Base-by-base conservation (phyloP, 1,284 basidiomycete genomes). In the Boletus smithii region DNA sequence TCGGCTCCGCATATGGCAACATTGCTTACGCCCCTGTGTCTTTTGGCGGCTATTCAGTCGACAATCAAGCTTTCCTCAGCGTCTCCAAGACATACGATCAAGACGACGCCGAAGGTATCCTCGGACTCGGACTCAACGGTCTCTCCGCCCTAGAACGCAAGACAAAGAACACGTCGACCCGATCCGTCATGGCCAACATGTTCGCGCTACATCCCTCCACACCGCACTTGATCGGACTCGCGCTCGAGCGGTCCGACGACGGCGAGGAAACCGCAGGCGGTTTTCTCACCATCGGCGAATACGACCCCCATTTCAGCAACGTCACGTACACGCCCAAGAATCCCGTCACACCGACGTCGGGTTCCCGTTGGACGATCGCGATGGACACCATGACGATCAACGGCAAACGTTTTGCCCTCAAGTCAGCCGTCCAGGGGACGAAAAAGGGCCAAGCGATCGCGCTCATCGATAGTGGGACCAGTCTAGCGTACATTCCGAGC, bases 401-500 rank as follows among this genome's bases (percentile, higher is more conserved):
- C 47, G 66, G 61, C 0, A 52, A 53, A 9, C 24, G 42, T 1
- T 41, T 67, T 20, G 23, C 51, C 1, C 50, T 73, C 29, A 49
- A 44, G 5, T 69, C 71, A 0, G 42, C 26, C 16, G 60, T 66
- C 36, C 23, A 48, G 2, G 60, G 58, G 3, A 62, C 69, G 3
- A 63, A 69, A 8, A 46, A 53, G 1, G 70, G 66, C 2, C 57
- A 65, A 5, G 56, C 63, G 30, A 61, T 72, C 27, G 62, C 70
- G 5, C 59, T 73, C 7, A 53, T 77, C 27, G 74, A 76, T 42
- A 74, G 71, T n/a, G 75, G 74, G 18, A 72, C 69, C 8, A 70
- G 72, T 32, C 49, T 53, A 16, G 62, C 66, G 11, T 62, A 68
- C 17, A 56, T 73, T 32, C 67, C 72, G 1, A 35, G 46, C 9